These are phyloP conservation scores for Datura wrightii DNA, from an alignment of 257 asterid species.

Conservation along the genomic window DNA sequence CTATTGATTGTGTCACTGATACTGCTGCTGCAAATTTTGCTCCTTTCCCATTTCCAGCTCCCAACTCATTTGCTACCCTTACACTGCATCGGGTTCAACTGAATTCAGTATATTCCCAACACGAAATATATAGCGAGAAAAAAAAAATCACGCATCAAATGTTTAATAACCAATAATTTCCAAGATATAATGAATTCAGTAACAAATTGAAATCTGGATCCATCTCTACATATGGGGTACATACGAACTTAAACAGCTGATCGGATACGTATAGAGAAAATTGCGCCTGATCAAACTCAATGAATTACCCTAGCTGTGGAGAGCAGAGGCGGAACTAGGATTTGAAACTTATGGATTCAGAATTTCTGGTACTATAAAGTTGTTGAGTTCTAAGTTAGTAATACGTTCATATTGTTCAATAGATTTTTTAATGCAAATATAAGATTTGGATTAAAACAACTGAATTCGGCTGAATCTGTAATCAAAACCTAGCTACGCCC, in stretches of 20 bases:
- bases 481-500: not conserved
- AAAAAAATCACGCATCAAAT: not conserved
- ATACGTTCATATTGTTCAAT: not conserved
- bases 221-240: not conserved
- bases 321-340: accelerated
- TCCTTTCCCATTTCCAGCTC: constrained; percentile 67
- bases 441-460: not conserved
- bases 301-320: not conserved
- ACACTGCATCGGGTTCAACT: constrained; percentile 49
- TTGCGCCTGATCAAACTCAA: not conserved
- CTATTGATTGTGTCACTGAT: constrained; percentile 50
- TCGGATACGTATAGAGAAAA: not conserved
- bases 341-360: not conserved
- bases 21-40: constrained; percentile 62
- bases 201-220: not conserved
- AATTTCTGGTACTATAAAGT: not conserved
- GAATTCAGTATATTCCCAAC: not conserved
- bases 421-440: too few relatives aligned
- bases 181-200: not conserved
- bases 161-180: too few relatives aligned
- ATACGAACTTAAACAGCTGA: not conserved
- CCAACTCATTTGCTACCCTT: constrained; percentile 79
- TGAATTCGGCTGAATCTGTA: not conserved
- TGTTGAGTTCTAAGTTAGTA: not conserved
- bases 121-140: not conserved